Evolutionary conservation across 495 filamentous ascomycete genomes (phyloP).

Genomic region (Cercophora samala): DNA sequence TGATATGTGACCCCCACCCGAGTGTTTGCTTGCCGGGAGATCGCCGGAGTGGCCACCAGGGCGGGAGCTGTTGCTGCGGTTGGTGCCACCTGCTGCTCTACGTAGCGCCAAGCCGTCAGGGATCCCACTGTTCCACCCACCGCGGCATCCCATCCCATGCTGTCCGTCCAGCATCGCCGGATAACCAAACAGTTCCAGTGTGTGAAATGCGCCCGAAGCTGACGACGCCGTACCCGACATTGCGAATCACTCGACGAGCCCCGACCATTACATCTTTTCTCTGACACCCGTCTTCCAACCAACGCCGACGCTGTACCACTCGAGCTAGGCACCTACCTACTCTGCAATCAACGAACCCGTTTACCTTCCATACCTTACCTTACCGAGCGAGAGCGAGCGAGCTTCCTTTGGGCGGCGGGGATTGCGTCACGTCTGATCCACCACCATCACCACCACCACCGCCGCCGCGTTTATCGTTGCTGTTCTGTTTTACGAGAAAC

Average conservation of each 20-base stretch:
- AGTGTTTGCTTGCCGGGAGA: not conserved
- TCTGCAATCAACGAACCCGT: not conserved
- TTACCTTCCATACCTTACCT: not conserved
- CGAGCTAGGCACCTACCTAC: not conserved
- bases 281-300: not conserved
- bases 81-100: not conserved
- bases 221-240: not conserved
- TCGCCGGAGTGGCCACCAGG: not conserved
- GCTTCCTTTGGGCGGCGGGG: not conserved
- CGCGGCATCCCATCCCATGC: not conserved
- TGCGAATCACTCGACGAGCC: not conserved
- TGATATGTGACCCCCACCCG: not conserved
- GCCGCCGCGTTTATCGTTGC: not conserved
- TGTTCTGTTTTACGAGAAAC: too few species aligned
- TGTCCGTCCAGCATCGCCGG: not conserved
- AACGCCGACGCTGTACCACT: not conserved
- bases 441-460: not conserved
- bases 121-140: not conserved
- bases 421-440: conserved; percentile 9
- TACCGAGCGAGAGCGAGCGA: not conserved
- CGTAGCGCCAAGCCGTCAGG: not conserved
- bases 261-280: not conserved
- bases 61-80: not conserved
- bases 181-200: not conserved
- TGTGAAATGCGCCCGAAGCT: not conserved